Percentiles rank a stretch among this genome's conserved stretches.
Evolutionary conservation across 176 grass and related monocot genomes (phyloP).

Genomic region (Puya raimondii): DNA sequence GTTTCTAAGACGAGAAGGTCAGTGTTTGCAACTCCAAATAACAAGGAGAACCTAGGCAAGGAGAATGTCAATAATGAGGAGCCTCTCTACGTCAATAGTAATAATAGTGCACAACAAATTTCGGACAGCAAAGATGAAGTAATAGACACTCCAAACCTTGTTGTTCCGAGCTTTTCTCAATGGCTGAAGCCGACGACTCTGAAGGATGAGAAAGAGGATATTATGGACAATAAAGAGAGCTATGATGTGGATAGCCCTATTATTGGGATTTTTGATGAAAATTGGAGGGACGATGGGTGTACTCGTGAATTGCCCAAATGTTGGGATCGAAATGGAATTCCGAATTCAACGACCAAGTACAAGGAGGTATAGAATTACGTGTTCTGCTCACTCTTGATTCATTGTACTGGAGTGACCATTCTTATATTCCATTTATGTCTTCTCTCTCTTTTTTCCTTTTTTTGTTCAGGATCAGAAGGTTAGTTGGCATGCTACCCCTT

Average conservation of each 20-base stretch:
- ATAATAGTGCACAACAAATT: neutral
- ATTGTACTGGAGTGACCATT: slow-evolving; percentile 3
- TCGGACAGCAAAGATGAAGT: slow-evolving; percentile 12
- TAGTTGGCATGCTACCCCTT: slow-evolving; percentile 60
- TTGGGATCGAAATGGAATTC: slow-evolving; percentile 56
- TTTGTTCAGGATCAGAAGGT: slow-evolving; percentile 55
- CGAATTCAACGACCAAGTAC: slow-evolving; percentile 60
- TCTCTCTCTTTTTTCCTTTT: neutral
- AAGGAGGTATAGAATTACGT: slow-evolving; percentile 43
- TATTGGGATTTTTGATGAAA: slow-evolving; percentile 18
- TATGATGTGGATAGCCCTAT: slow-evolving; percentile 14
- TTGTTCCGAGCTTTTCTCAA: slow-evolving; percentile 30
- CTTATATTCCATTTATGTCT: slow-evolving; percentile 6
- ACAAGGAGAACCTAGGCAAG: slow-evolving; percentile 10
- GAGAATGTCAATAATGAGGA: slow-evolving; percentile 16
- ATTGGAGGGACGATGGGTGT: slow-evolving; percentile 14
- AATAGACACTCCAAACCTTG: slow-evolving; percentile 32
- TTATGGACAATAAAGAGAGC: slow-evolving; percentile 3
- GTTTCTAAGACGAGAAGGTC: slow-evolving; percentile 11
- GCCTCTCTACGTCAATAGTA: neutral
- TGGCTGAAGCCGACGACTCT: slow-evolving; percentile 37
- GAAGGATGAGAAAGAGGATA: slow-evolving; percentile 8
- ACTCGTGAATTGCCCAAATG: slow-evolving; percentile 22
- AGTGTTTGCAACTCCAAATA: slow-evolving; percentile 5
- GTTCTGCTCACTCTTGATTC: neutral